Evolutionary conservation across 768 basidiomycete species (phyloP).

Genomic region (Calvatia gigantea): DNA sequence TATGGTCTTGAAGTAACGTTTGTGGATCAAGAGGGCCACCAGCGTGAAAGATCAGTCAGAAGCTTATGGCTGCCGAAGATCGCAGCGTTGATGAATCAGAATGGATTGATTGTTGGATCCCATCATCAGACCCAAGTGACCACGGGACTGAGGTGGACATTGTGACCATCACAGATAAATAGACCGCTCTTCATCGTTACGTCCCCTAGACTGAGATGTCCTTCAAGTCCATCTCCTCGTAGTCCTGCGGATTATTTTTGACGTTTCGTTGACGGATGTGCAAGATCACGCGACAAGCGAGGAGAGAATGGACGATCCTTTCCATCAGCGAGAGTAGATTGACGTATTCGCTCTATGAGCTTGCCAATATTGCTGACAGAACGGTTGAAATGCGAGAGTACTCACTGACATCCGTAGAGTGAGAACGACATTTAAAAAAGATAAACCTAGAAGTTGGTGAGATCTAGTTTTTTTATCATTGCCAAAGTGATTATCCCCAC

Average conservation of each 20-base stretch:
- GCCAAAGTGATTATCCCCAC: not conserved
- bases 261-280: not conserved
- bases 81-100: too few relatives aligned
- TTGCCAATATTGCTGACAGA: not conserved
- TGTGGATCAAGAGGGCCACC: too few relatives aligned
- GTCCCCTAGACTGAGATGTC: not conserved
- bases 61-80: too few relatives aligned
- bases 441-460: constrained; percentile 7
- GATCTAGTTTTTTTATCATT: not conserved
- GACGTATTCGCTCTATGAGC: not conserved
- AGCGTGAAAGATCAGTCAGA: too few relatives aligned
- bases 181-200: not conserved
- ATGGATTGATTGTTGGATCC: too few relatives aligned
- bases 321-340: constrained; percentile 7
- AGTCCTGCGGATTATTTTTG: not conserved
- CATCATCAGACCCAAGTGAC: too few relatives aligned
- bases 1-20: too few relatives aligned
- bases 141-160: too few relatives aligned
- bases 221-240: constrained; percentile 3
- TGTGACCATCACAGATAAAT: not conserved
- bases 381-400: not conserved
- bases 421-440: constrained; percentile 6
- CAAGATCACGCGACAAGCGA: constrained; percentile 7
- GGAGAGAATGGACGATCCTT: constrained; percentile 5
- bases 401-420: constrained; percentile 9